Evolutionary conservation across 1,284 basidiomycete species (phyloP), one percentile per base, ranked within the genome.

Genomic region (Pascua guehoae): DNA sequence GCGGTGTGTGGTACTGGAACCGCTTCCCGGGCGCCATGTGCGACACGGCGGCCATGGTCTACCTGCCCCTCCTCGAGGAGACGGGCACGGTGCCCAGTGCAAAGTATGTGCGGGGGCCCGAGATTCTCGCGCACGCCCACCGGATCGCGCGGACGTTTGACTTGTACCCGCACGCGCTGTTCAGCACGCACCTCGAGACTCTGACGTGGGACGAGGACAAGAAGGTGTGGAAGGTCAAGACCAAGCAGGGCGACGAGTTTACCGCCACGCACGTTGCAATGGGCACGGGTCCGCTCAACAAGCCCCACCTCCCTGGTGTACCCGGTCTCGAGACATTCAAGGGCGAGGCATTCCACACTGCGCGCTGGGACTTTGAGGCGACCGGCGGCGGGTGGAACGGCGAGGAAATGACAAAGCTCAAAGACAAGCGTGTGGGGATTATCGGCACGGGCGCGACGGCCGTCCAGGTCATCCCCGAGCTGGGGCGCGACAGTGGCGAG

Each of bases 1-100:
- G 59, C 17, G 59, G 59, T n/a, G 59, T 61, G 3, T 61, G 59
- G 59, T 56, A 53, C 54, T 60, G 58, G 58, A 61, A 61, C 51
- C 60, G 60, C 41, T 61, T 49, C 53, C 60, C 60, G 1, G 60
- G 60, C 8, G 60, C 60, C 9, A 55, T 55, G 56, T 61, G 60
- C 51, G 60, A 61, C 60, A 58, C 60, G 10, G 60, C 56, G 12
- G 50, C 56, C 18, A 57, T 61, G 56, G 50, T 58, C 24, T 61
- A 61, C 42, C 51, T 57, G 40, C 56, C 56, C 15, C 43, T 58
- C 12, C 49, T 56, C 8, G 60, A 61, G 53, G 60, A 61, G 53
- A 48, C 48, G 4, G 53, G 51, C 40, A 44, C 42, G 5, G 40
- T 55, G 10, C 56, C 56, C 17, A 50, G 36, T 12, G 53, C 45